Evolutionary conservation across 2,329 filamentous ascomycete species (phyloP), one percentile per base, ranked within the genome.

Genomic region (Aspergillus chevalieri): DNA sequence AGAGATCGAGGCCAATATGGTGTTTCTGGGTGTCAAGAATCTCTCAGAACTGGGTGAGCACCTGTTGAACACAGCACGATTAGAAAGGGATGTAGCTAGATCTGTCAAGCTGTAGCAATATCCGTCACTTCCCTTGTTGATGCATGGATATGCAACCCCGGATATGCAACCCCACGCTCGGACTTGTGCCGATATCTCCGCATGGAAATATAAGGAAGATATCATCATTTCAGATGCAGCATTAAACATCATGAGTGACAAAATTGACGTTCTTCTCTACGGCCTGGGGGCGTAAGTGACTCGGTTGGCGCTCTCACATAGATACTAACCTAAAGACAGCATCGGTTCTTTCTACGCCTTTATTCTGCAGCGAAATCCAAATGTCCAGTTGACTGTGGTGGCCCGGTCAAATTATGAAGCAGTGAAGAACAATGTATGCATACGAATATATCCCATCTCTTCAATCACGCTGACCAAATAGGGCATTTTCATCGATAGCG

Each of bases 321-420:
- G 2, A 42, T 22, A 56, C 28, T 14, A 22, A 44, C 26, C 26
- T 12, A 30, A 30, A 12, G 26, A 4, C 43, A 80, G 78, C 0
- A 80, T 81, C 46, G 79, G 79, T 24, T 79, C 77, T 2, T 81
- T 82, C 54, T 82, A 82, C 56, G 75, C 77, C 6, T 81, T 80
- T 51, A 73, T 81, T 33, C 57, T 81, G 0, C 72, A 67, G 47
- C 71, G 74, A 2, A 66, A 62, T 28, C 53, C 69, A 2, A 65
- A 63, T 19, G 69, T 75, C 7, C 65, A 64, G 4, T 51, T 76
- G 14, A 72, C 70, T 0, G 73, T 75, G 0, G 67, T 73, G 10
- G 73, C 73, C 7, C 67, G 73, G 50, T 75, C 73, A 1, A 76
- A 75, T 46, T 74, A 74, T 43, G 66, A 73, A 4, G 70, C 66